Percentiles rank a stretch among this genome's conserved stretches.
phyloP scores from a whole-genome alignment of 192 early-diverging fungal genomes.

The Linnemannia elongata region DNA sequence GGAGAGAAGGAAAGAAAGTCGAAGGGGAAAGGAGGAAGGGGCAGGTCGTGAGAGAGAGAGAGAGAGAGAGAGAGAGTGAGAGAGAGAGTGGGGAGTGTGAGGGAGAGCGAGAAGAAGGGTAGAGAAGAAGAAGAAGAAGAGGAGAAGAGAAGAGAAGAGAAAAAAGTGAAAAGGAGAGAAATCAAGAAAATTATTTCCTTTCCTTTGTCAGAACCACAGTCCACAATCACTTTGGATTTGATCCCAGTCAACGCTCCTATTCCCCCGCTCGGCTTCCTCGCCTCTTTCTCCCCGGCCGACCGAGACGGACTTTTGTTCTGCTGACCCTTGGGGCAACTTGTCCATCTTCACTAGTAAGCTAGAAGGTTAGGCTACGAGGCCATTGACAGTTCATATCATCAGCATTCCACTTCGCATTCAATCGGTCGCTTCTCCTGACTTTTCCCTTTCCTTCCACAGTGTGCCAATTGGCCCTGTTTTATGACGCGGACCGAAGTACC shows the following conservation, averaged over 20 bases:
- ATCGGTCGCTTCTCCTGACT: too few species aligned
- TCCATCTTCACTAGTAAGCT: background rate
- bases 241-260: background rate
- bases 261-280: background rate
- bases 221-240: background rate
- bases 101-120: conserved; percentile 18
- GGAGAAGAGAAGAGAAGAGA: background rate
- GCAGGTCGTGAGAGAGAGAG: conserved; percentile 7
- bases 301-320: background rate
- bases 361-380: background rate
- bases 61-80: background rate
- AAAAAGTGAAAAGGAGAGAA: conserved; percentile 7
- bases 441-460: background rate
- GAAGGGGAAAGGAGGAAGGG: conserved; percentile 4
- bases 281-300: background rate
- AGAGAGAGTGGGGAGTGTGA: conserved; percentile 8
- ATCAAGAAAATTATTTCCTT: background rate
- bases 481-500: background rate
- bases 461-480: background rate
- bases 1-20: background rate
- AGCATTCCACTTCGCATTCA: background rate
- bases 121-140: conserved; percentile 15
- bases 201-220: background rate
- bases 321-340: background rate
- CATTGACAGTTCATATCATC: background rate